These are phyloP conservation scores for Coemansia sp. DNA, from an alignment of 192 early-diverging fungal genomes.

Conservation along the genomic window DNA sequence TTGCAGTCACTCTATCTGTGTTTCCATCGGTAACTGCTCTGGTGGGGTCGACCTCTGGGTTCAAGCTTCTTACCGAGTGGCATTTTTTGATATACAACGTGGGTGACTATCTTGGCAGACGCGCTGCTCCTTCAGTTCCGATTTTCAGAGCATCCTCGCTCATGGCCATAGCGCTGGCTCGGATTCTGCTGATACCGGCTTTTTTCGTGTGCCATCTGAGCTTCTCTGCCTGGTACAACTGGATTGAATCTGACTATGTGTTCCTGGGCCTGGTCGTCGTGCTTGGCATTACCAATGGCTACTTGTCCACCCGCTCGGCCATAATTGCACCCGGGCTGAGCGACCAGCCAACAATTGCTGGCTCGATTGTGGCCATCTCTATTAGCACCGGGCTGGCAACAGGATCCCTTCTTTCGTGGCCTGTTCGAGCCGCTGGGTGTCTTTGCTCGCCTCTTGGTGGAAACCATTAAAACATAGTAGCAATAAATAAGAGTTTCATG, in stretches of 20 bases:
- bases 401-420: conserved; percentile 62
- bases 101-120: conserved; percentile 73
- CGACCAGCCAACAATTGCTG: conserved; percentile 61
- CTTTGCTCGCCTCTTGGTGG: conserved; percentile 34
- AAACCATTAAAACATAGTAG: not conserved
- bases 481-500: not conserved
- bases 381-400: conserved; percentile 67
- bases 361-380: conserved; percentile 68
- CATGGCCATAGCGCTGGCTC: conserved; percentile 48
- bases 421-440: conserved; percentile 43
- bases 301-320: conserved; percentile 64
- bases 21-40: conserved; percentile 77
- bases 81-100: conserved; percentile 75
- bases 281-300: conserved; percentile 68
- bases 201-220: conserved; percentile 72
- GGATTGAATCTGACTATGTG: conserved; percentile 45
- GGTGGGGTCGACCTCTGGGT: conserved; percentile 57
- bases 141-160: conserved; percentile 37
- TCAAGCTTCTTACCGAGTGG: conserved; percentile 50
- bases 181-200: conserved; percentile 65
- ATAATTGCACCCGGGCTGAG: conserved; percentile 57
- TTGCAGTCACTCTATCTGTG: conserved; percentile 68
- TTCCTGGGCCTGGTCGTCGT: conserved; percentile 57
- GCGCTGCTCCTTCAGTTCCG: conserved; percentile 40
- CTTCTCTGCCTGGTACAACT: conserved; percentile 59